Conservation (phyloP, 225 moss, liverwort and hornwort species). For the Bryoerythrophyllum caledonicum region DNA sequence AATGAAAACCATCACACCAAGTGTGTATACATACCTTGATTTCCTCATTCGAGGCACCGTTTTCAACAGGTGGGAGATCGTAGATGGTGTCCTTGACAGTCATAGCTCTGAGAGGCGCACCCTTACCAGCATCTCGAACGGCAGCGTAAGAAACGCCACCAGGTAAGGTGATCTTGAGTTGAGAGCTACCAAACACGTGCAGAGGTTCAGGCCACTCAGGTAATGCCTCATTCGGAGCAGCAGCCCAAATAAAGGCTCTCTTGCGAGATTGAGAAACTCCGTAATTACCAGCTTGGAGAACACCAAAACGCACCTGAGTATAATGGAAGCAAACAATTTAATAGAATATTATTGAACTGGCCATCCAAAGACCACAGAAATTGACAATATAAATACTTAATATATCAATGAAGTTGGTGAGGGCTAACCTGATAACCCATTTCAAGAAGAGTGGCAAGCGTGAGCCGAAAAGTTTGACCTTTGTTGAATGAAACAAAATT, state of each 20-base stretch:
- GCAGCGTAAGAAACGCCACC: constrained; percentile 79
- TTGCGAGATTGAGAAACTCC: constrained; percentile 96
- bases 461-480: constrained; percentile 93
- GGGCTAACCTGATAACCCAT: constrained; percentile 94
- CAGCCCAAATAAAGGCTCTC: constrained; percentile 98
- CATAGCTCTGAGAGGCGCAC: constrained; percentile 86
- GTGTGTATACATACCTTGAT: constrained; percentile 40
- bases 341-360: neutral
- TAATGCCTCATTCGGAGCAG: constrained; percentile 66
- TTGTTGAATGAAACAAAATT: constrained; percentile 98
- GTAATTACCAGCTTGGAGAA: constrained; percentile 98
- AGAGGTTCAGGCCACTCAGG: constrained; percentile 98
- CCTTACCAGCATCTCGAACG: constrained; percentile 74
- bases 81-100: constrained; percentile 93
- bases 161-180: constrained; percentile 77
- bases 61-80: constrained; percentile 82
- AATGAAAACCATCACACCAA: neutral
- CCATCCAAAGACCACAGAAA: constrained; percentile 3
- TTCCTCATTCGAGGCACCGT: constrained; percentile 68
- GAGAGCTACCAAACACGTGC: constrained; percentile 90
- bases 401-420: neutral
- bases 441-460: constrained; percentile 86
- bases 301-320: constrained; percentile 88
- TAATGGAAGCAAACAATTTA: neutral
- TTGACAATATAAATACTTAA: neutral